Base-by-base conservation (phyloP, 768 basidiomycete species). In the Suillus lakei region DNA sequence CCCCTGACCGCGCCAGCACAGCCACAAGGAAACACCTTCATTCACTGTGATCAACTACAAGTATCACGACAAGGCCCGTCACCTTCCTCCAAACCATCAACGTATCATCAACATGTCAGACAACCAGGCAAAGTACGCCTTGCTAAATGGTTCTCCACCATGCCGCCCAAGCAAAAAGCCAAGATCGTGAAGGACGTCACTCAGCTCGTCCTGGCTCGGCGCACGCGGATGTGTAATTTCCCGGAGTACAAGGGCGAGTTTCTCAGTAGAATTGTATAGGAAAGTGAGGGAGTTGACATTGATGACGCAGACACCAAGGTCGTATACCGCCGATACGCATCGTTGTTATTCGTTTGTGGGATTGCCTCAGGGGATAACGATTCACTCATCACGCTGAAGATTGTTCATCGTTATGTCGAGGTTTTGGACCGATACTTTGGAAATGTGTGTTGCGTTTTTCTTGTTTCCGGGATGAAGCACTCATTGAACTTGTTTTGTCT, bases 111-210 rank as follows among this genome's bases (percentile, higher is more conserved):
- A 56, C 46, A 65, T 66, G 61, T 54, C 41, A 30, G 50, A 41
- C 67, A 30, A 44, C 26, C 70, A 96, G 95, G 96, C 69, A 97
- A 97, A 81, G 87, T 98, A 60, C 88, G 97, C 62, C 87, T 98
- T 43, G 89, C 95, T 36, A 99, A 99, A 85, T 99, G 97, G 97
- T 99, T 94, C 76, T 85, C 87, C 23, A 93, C 97, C 1, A 83
- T 96, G 78, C 82, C 91, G 36, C 82, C 89, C 26, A 94, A 95
- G 77, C 81, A 82, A 41, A 96, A 95, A 77, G 84, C 86, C 62
- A 97, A 96, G 85, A 95, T 97, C 73, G 90, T 98, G 68, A 96
- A 95, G 79, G 97, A 99, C 74, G 92, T 98, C 36, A 96, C 95
- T 1, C 94, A 96, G 77, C 85, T 98, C 41, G 95, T 98, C 36